Conservation (phyloP, 495 filamentous ascomycete species). For the Antarctomyces pellizariae region DNA sequence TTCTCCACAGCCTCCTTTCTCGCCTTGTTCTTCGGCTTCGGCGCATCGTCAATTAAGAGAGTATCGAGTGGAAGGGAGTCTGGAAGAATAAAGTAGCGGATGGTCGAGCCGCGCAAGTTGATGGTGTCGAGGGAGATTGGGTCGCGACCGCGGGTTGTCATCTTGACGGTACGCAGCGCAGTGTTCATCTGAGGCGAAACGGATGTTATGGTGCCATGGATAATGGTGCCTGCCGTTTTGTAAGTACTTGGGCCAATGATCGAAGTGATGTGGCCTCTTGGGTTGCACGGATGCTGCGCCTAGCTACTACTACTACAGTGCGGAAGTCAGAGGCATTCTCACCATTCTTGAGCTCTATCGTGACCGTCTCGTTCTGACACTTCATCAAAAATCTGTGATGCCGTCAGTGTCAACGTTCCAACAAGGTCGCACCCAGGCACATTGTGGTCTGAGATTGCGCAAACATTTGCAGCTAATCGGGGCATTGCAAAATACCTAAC, state of each 20-base stretch:
- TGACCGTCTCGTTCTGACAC: slow-evolving; percentile 91
- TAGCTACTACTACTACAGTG: not conserved
- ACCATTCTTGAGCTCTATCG: slow-evolving; percentile 97
- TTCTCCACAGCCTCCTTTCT: slow-evolving; percentile 66
- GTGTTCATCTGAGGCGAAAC: slow-evolving; percentile 97
- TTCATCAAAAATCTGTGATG: slow-evolving; percentile 87
- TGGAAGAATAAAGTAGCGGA: slow-evolving; percentile 83
- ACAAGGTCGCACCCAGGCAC: slow-evolving; percentile 17
- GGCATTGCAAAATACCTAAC: slow-evolving; percentile 41
- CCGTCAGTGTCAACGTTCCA: too few species aligned
- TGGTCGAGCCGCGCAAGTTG: slow-evolving; percentile 82
- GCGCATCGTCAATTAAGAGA: slow-evolving; percentile 80
- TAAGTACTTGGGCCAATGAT: slow-evolving; percentile 1
- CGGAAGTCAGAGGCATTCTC: slow-evolving; percentile 7
- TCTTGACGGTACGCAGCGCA: slow-evolving; percentile 76
- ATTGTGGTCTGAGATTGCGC: slow-evolving; percentile 3
- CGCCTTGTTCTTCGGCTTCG: slow-evolving; percentile 98
- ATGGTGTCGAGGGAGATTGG: slow-evolving; percentile 79
- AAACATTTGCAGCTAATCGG: slow-evolving; percentile 7
- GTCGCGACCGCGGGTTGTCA: slow-evolving; percentile 73
- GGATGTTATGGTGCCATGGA: slow-evolving; percentile 85
- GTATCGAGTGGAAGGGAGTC: slow-evolving; percentile 89
- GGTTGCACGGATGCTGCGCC: slow-evolving; percentile 1
- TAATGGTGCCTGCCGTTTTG: slow-evolving; percentile 47
- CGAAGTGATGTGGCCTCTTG: not conserved